Base-by-base conservation (phyloP, 805 yeast genomes). In the Barnettozyma vustinii region DNA sequence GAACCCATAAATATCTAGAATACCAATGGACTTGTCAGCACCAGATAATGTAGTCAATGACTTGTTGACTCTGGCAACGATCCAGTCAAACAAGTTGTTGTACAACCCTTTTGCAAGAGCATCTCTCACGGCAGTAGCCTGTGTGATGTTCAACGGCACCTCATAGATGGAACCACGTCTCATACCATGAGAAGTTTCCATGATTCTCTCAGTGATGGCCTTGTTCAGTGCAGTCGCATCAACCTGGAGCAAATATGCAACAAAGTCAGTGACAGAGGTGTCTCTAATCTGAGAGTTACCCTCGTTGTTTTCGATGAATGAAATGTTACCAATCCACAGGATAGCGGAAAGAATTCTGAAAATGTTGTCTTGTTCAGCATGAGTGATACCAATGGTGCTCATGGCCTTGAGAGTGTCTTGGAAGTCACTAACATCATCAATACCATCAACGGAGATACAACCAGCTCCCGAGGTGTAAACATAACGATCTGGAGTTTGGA, bases 21-120 rank as follows among this genome's bases (percentile, higher is more conserved):
- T 91, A 55, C 98, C 98, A 59, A 94, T 84, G 25, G 96, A 85
- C 61, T 84, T 87, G 30, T 73, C 66, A 9, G 71, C 73, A 49
- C 76, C 75, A 32, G 74, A 69, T 48, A 71, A 70, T 1, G 81
- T 63, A 20, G 80, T 80, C 58, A 94, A 75, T 0, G 97, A 87
- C 42, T 73, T 68, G 65, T 94, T 94, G 40, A 94, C 96, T 62
- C 98, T 80, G 47, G 75, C 87, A 16, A 94, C 98, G 61, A 94
- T 90, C 97, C 98, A 91, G 52, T 94, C 98, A 61, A 94, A 94
- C 50, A 94, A 71, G 60, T 91, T 91, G 65, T 82, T 89, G 72
- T 94, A 94, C 44, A 94, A 76, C 2, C 96, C 97, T 69, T 91
- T 94, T 5, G 98, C 96, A 44, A 94, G 72, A 5, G 97, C 97